These are phyloP conservation scores for Hypoxylon perforatum DNA, from an alignment of 495 filamentous ascomycete species.

Conservation along the genomic window DNA sequence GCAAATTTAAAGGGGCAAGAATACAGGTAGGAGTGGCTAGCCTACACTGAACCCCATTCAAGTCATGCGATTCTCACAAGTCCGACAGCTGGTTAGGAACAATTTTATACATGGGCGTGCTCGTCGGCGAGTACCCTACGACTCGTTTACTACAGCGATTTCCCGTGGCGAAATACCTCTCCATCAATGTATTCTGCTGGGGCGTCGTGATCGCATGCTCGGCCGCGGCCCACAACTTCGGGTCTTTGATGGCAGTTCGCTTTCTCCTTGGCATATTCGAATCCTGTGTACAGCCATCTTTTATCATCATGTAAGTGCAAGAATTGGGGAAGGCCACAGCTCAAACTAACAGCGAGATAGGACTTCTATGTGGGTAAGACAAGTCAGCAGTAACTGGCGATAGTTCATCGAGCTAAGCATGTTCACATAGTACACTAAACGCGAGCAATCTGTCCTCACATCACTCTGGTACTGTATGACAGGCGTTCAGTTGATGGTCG, in stretches of 20 bases:
- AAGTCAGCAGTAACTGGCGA: neutral
- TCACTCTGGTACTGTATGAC: slow-evolving; percentile 12
- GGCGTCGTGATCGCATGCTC: slow-evolving; percentile 41
- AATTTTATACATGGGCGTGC: slow-evolving; percentile 23
- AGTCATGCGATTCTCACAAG: neutral
- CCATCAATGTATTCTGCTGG: slow-evolving; percentile 40
- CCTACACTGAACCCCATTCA: slow-evolving; percentile 41
- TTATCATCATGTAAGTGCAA: slow-evolving; percentile 38
- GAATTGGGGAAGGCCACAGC: neutral
- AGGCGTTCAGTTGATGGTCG: slow-evolving; percentile 7
- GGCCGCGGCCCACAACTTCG: slow-evolving; percentile 43
- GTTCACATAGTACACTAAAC: slow-evolving; percentile 3
- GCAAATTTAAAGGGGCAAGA: slow-evolving; percentile 57
- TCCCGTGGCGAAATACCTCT: slow-evolving; percentile 38
- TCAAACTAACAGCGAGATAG: neutral
- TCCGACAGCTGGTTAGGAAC: slow-evolving; percentile 3
- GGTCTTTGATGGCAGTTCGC: slow-evolving; percentile 45
- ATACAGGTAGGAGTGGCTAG: slow-evolving; percentile 25
- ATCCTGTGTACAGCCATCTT: slow-evolving; percentile 45
- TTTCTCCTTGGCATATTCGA: slow-evolving; percentile 53
- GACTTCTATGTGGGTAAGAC: slow-evolving; percentile 14
- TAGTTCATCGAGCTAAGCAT: neutral
- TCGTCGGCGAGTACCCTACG: slow-evolving; percentile 22
- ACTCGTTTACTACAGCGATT: slow-evolving; percentile 14
- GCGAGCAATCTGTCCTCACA: slow-evolving; percentile 1